Evolutionary conservation across 352 stramenopile species (phyloP).

Genomic region (Phytophthora pseudosyringae): DNA sequence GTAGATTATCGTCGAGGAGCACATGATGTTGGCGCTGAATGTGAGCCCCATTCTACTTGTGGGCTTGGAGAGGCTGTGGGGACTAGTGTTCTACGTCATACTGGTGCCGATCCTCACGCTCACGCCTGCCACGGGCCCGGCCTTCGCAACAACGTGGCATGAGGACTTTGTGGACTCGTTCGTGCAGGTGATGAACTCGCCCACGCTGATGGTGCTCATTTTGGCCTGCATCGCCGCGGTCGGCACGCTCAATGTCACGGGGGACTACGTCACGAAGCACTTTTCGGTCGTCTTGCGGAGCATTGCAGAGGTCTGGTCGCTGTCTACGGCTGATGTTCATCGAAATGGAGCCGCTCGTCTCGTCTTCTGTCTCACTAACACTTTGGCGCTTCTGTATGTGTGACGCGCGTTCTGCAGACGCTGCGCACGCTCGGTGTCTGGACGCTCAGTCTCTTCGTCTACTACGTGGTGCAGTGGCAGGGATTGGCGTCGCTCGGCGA

Average conservation of each 20-base stretch:
- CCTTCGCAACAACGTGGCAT: slow-evolving; percentile 79
- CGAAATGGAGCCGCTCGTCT: slow-evolving; percentile 3
- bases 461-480: slow-evolving; percentile 80
- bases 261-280: slow-evolving; percentile 89
- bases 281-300: slow-evolving; percentile 83
- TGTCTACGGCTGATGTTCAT: slow-evolving; percentile 12
- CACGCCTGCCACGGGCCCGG: slow-evolving; percentile 50
- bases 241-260: slow-evolving; percentile 83
- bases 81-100: slow-evolving; percentile 80
- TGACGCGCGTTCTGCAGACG: slow-evolving; percentile 45
- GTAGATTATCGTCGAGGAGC: slow-evolving; percentile 92
- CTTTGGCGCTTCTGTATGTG: slow-evolving; percentile 16
- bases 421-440: slow-evolving; percentile 81
- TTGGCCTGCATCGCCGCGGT: slow-evolving; percentile 72
- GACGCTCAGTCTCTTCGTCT: slow-evolving; percentile 79
- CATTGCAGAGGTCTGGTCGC: slow-evolving; percentile 72
- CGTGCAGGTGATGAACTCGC: slow-evolving; percentile 76
- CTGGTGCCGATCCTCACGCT: slow-evolving; percentile 74
- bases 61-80: slow-evolving; percentile 88
- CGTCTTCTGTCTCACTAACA: slow-evolving; percentile 21
- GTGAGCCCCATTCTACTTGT: slow-evolving; percentile 89
- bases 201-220: slow-evolving; percentile 61
- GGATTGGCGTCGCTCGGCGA: slow-evolving; percentile 63
- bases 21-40: slow-evolving; percentile 84
- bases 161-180: slow-evolving; percentile 85